Conservation (phyloP, 2,329 filamentous ascomycete genomes). For the Alternaria burnsii region DNA sequence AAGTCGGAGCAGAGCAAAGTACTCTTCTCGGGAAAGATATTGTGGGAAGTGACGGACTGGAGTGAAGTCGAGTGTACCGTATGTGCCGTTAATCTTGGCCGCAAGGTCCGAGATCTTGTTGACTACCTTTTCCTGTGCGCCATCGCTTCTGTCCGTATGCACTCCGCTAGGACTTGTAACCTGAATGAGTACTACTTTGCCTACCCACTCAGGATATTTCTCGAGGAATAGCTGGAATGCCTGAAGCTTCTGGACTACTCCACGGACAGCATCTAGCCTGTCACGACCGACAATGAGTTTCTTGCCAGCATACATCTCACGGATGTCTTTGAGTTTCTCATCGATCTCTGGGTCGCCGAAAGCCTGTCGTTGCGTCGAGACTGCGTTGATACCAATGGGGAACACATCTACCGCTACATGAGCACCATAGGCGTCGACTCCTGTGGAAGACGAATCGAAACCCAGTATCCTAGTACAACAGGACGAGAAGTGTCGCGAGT, state of each 20-base stretch:
- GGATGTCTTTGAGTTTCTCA: slow-evolving; percentile 75
- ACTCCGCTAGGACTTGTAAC: slow-evolving; percentile 88
- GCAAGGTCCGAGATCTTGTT: slow-evolving; percentile 91
- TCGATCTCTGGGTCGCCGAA: slow-evolving; percentile 75
- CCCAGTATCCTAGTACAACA: slow-evolving; percentile 91
- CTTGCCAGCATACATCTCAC: slow-evolving; percentile 82
- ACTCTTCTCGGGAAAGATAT: slow-evolving; percentile 88
- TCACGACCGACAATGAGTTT: slow-evolving; percentile 96
- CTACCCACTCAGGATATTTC: slow-evolving; percentile 88
- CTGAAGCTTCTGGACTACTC: slow-evolving; percentile 94
- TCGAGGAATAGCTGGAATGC: slow-evolving; percentile 94
- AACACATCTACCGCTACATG: slow-evolving; percentile 93
- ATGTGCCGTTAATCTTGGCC: slow-evolving; percentile 88
- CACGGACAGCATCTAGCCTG: slow-evolving; percentile 89
- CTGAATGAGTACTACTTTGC: slow-evolving; percentile 92
- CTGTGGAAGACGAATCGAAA: slow-evolving; percentile 85
- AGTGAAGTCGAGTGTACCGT: slow-evolving; percentile 86
- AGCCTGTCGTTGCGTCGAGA: slow-evolving; percentile 76
- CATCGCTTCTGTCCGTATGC: slow-evolving; percentile 75
- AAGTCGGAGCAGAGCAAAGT: slow-evolving; percentile 89
- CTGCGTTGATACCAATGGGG: slow-evolving; percentile 92
- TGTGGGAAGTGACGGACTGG: slow-evolving; percentile 96
- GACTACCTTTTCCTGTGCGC: slow-evolving; percentile 79
- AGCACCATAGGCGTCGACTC: slow-evolving; percentile 87
- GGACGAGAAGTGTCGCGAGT: slow-evolving; percentile 91